Conservation (phyloP, 768 basidiomycete species). For the Suillus brevipes region DNA sequence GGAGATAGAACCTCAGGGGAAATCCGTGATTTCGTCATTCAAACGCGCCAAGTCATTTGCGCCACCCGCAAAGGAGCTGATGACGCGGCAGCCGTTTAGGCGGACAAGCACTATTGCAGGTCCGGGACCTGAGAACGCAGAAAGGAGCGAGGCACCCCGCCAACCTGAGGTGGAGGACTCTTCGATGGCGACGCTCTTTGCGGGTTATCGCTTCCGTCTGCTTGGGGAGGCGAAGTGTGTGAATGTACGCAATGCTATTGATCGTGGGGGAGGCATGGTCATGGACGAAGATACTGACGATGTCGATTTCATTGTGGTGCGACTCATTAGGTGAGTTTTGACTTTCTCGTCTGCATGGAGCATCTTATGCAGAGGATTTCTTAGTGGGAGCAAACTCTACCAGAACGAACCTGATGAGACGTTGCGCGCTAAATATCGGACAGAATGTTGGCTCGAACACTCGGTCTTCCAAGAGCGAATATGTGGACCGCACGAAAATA, state of each 20-base stretch:
- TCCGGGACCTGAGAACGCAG: constrained; percentile 18
- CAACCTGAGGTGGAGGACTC: constrained; percentile 5
- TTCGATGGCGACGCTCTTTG: constrained; percentile 41
- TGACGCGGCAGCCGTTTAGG: constrained; percentile 46
- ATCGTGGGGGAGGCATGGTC: constrained; percentile 56
- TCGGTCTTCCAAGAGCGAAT: constrained; percentile 79
- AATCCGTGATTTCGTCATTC: constrained; percentile 54
- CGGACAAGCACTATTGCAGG: constrained; percentile 35
- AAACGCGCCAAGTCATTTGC: constrained; percentile 67
- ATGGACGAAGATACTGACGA: constrained; percentile 45
- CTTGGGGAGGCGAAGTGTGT: constrained; percentile 66
- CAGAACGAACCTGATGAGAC: constrained; percentile 50
- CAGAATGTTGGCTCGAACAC: constrained; percentile 92
- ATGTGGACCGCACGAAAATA: constrained; percentile 63
- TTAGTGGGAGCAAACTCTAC: constrained; percentile 71
- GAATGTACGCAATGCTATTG: constrained; percentile 60
- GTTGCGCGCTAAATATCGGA: constrained; percentile 62
- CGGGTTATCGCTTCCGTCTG: constrained; percentile 55
- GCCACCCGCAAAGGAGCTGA: constrained; percentile 31
- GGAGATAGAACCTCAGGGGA: constrained; percentile 8
- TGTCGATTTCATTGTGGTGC: constrained; percentile 66
- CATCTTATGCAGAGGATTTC: background rate
- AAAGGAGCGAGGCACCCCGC: constrained; percentile 17
- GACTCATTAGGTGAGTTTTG: constrained; percentile 64
- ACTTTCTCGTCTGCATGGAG: background rate